Conservation (phyloP, 1,139 yeast genomes). For the Pichia sp. region DNA sequence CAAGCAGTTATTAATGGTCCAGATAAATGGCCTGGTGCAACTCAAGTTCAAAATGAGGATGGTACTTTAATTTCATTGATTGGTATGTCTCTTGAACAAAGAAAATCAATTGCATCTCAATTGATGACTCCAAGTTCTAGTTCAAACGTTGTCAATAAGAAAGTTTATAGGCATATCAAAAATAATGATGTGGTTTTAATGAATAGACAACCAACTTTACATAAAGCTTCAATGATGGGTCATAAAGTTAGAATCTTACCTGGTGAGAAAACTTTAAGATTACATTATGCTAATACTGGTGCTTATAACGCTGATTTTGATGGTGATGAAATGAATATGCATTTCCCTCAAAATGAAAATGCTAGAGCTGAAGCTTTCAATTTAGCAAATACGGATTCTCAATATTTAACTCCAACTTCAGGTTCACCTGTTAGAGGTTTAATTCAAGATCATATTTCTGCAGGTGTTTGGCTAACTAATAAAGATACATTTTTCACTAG, state of each 20-base stretch:
- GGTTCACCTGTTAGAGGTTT: slow-evolving; percentile 98
- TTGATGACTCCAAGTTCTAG: slow-evolving; percentile 66
- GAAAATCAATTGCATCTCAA: slow-evolving; percentile 95
- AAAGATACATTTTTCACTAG: slow-evolving; percentile 88
- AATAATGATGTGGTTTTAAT: slow-evolving; percentile 93
- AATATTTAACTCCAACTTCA: slow-evolving; percentile 94
- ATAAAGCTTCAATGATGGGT: slow-evolving; percentile 99
- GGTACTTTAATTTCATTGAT: slow-evolving; percentile 78
- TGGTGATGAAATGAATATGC: slow-evolving; percentile 99
- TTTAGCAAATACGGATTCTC: slow-evolving; percentile 94
- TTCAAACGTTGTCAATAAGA: slow-evolving; percentile 62
- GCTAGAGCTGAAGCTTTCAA: slow-evolving; percentile 95
- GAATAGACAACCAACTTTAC: slow-evolving; percentile 99
- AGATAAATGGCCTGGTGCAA: slow-evolving; percentile 97
- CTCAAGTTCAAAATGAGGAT: slow-evolving; percentile 92
- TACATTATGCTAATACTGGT: slow-evolving; percentile 98
- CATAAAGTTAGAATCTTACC: slow-evolving; percentile 96
- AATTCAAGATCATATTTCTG: slow-evolving; percentile 97
- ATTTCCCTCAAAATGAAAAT: slow-evolving; percentile 97
- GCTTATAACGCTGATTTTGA: slow-evolving; percentile 96
- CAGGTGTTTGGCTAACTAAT: slow-evolving; percentile 96
- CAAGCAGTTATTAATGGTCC: slow-evolving; percentile 98
- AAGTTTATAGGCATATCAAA: slow-evolving; percentile 88
- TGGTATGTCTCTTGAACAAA: slow-evolving; percentile 88
- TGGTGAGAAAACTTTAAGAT: slow-evolving; percentile 90